Evolutionary conservation across 495 filamentous ascomycete genomes (phyloP).

Genomic region (Neurospora sp.): DNA sequence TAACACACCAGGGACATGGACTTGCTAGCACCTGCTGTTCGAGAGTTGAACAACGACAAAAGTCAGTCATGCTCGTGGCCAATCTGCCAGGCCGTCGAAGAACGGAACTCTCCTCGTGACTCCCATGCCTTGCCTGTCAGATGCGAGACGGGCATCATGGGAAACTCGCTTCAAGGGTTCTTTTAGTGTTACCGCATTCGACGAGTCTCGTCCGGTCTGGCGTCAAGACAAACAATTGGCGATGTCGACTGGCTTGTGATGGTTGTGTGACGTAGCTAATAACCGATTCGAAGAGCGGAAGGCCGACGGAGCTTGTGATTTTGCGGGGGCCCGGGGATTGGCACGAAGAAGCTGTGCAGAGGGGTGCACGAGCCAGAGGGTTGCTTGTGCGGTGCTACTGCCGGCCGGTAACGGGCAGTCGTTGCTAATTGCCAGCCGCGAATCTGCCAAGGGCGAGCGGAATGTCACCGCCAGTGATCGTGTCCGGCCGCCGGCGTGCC

Average conservation of each 20-base stretch:
- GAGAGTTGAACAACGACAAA: background rate
- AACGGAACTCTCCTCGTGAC: background rate
- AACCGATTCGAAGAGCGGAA: constrained; percentile 29
- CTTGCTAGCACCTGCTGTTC: background rate
- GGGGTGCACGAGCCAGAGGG: background rate
- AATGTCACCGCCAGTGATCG: background rate
- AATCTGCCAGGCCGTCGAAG: background rate
- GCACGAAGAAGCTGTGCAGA: background rate
- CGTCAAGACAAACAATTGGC: background rate
- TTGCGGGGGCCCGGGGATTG: constrained; percentile 29
- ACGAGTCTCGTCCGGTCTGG: background rate
- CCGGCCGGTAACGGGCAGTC: background rate
- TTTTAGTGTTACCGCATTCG: background rate
- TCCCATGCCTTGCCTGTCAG: background rate
- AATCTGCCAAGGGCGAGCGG: background rate
- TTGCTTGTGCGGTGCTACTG: background rate
- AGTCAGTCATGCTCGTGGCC: background rate
- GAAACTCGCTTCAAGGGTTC: background rate
- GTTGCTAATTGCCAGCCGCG: background rate
- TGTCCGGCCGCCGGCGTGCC: background rate
- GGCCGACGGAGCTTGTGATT: constrained; percentile 41
- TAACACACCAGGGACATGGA: background rate
- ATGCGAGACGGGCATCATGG: background rate
- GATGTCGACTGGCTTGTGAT: constrained; percentile 20
- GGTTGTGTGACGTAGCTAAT: constrained; percentile 19